Base-by-base conservation (phyloP, 2,329 filamentous ascomycete species). In the Calonectria hawksworthii region DNA sequence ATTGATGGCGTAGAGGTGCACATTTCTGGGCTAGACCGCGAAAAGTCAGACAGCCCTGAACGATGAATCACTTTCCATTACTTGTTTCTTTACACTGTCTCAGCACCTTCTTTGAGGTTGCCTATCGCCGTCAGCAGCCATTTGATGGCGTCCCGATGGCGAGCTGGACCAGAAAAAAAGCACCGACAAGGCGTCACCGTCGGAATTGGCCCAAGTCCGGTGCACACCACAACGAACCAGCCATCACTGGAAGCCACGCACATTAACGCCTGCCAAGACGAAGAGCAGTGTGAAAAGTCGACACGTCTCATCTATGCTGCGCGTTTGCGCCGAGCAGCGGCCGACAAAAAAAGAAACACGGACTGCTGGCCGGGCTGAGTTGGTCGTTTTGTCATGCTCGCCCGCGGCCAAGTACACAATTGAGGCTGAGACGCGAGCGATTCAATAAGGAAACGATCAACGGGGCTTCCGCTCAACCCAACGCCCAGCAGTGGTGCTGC, bases 261-360 rank as follows among this genome's bases (percentile, higher is more conserved):
- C 23, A n/a, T 30, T 36, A 64, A 64, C 59, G 13, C 34, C 36
- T 21, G 28, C 41, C 38, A 50, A 50, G 32, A 41, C 7, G 30
- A 38, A 47, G n/a, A n/a, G 44, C 1, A 13, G 21, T 23, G 44
- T 13, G 21, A 18, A n/a, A 36, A 14, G 30, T 51, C 34, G 23
- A 68, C 50, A 21, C 30, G 51, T 38, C 47, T n/a, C 30, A 34
- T 26, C 11, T 4, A 3, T 52, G 10, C 50, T 30, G 10, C 28
- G 26, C n/a, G 5, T 64, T 70, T 51, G 23, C 36, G 11, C 59
- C 68, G 50, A 65, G 36, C 28, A 44, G 36, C 11, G 36, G 50
- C 68, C 59, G 68, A 65, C 61, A 41, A 51, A 47, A 47, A 47
- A 66, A 23, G 28, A 47, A 50, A 61, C 68, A 47, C n/a, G 28